Evolutionary conservation across 2,329 filamentous ascomycete genomes (phyloP), one percentile per base, ranked within the genome.

Genomic region (Sordariomycetes sp.): DNA sequence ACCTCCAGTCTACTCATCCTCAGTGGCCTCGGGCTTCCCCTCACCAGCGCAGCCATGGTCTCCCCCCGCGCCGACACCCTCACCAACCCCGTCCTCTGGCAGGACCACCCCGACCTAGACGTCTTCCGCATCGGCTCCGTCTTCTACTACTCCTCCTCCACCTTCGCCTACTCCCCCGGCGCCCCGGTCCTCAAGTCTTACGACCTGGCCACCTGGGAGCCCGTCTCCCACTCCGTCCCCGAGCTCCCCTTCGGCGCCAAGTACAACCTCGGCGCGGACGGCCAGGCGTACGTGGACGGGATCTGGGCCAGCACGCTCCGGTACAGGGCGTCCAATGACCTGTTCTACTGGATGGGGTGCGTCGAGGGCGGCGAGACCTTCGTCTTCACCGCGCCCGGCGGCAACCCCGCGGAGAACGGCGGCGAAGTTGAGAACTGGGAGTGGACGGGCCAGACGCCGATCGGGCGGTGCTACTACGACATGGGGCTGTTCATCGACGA

Each of bases 331-430:
- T 77, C 74, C 35, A 76, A 72, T 32, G 70, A 73, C 1, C 68
- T 70, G 1, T 85, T 75, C 66, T 82, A 82, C 68, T 84, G 80
- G 80, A 73, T 81, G 10, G 81, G 80, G 1, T 84, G 81, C 62
- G 70, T 81, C 57, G 73, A 79, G 50, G 76, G 72, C 55, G 68
- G 71, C 35, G 71, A 72, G 10, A 81, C 80, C 0, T 82, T 80
- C 63, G 68, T 85, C 40, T 85, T 77, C 62, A 81, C 79, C 0
- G 72, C 80, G 0, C 25, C 37, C 3, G 57, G 57, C 10, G 2
- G 20, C 52, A 55, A 67, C 3, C 65, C 67, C 11, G 70, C 70
- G 4, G 68, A 69, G 1, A 76, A 74, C 0, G 74, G 75, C 0
- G 80, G 77, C 77, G 70, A 61, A 12, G 68, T 72, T 53, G 61